Percentiles rank a stretch among this genome's conserved stretches.
These are phyloP conservation scores for Lycium barbarum DNA, from an alignment of 257 asterid genomes.

Conservation along the genomic window DNA sequence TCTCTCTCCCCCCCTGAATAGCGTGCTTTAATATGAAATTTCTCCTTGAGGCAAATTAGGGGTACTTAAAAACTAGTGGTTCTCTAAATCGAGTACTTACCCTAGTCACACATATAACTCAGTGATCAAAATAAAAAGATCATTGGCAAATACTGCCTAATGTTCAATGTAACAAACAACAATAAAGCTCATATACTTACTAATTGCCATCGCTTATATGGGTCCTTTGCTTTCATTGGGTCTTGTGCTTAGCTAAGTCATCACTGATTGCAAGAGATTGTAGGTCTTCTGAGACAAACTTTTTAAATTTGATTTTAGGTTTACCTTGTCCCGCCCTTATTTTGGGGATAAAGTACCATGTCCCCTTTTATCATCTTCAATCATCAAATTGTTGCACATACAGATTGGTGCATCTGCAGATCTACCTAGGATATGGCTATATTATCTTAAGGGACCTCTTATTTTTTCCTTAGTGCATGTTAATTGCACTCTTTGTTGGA, in stretches of 20 bases:
- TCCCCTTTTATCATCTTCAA: not conserved
- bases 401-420: not conserved
- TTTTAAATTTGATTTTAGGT: not conserved
- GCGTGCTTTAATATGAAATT: not conserved
- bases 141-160: not conserved
- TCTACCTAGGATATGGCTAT: not conserved
- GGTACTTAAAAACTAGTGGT: not conserved
- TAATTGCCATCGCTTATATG: not conserved
- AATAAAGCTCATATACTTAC: not conserved
- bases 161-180: slow-evolving; percentile 1
- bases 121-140: not conserved
- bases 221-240: not conserved
- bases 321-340: not conserved
- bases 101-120: not conserved
- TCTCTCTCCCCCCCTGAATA: not conserved
- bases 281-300: not conserved
- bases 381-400: slow-evolving; percentile 2
- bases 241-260: not conserved
- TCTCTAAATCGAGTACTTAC: not conserved
- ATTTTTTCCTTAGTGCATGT: not conserved
- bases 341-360: not conserved
- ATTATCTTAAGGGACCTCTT: slow-evolving; percentile 3
- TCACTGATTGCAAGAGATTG: not conserved
- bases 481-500: not conserved
- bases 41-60: not conserved